Conservation (phyloP, 1,284 basidiomycete species). For the Kwoniella shivajii region DNA sequence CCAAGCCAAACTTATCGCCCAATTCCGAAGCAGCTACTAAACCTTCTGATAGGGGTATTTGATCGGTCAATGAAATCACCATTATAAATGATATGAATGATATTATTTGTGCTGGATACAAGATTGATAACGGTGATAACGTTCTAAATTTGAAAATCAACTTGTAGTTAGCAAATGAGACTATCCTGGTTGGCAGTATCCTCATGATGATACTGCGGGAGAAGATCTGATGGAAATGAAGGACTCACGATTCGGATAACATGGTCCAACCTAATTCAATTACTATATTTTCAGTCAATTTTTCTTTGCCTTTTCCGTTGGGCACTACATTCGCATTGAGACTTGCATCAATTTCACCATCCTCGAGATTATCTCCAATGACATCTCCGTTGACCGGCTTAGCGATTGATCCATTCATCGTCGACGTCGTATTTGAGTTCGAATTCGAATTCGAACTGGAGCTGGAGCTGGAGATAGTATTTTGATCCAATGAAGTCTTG, state of each 20-base stretch:
- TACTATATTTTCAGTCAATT: conserved; percentile 23
- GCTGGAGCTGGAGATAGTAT: too few relatives aligned
- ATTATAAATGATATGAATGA: conserved; percentile 33
- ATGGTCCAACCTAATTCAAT: conserved; percentile 35
- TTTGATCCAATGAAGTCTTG: too few relatives aligned
- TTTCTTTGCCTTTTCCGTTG: conserved; percentile 19
- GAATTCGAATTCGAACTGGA: too few relatives aligned
- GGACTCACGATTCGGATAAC: conserved; percentile 34
- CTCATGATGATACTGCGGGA: not conserved
- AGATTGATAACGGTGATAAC: conserved; percentile 32
- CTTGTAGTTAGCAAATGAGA: too few relatives aligned
- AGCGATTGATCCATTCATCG: too few relatives aligned
- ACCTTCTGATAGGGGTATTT: conserved; percentile 23
- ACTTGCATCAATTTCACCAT: not conserved
- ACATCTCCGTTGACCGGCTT: too few relatives aligned
- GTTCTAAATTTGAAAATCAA: conserved; percentile 7
- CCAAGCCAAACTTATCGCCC: conserved; percentile 30
- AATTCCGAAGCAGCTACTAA: conserved; percentile 29
- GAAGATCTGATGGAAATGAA: not conserved
- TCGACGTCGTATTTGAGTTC: too few relatives aligned
- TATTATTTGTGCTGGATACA: conserved; percentile 31
- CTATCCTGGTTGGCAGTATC: too few relatives aligned
- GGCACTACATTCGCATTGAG: conserved; percentile 4
- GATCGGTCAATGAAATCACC: conserved; percentile 29
- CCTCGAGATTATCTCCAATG: too few relatives aligned